phyloP scores from a whole-genome alignment of 2,329 filamentous ascomycete genomes.

The Ilyonectria mors-panacis region DNA sequence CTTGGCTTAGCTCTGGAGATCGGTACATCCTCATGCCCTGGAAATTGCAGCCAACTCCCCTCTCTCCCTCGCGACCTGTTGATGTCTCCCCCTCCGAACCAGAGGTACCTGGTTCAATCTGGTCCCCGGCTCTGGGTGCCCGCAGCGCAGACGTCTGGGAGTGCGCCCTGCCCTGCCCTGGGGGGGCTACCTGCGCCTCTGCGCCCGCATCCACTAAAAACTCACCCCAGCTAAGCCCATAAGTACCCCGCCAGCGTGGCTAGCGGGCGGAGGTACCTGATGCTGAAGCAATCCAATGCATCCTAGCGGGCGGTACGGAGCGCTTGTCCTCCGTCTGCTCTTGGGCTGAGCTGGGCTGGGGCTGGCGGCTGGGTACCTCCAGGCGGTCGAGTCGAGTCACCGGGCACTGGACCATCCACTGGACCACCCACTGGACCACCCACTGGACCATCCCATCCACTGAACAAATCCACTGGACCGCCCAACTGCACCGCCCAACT shows the following conservation, averaged over 20 bases:
- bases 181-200: slow-evolving; percentile 25
- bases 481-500: no score
- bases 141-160: not conserved
- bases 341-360: slow-evolving; percentile 22
- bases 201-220: slow-evolving; percentile 26
- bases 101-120: not conserved
- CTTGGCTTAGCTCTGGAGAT: slow-evolving; percentile 17
- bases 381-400: slow-evolving; percentile 17
- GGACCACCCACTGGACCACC: slow-evolving; percentile 5
- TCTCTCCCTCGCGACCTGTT: not conserved
- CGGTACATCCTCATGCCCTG: slow-evolving; percentile 27
- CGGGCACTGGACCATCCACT: slow-evolving; percentile 4
- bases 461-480: no score
- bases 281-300: slow-evolving; percentile 32
- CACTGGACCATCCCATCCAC: slow-evolving; percentile 11
- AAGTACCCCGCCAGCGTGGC: slow-evolving; percentile 30
- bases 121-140: not conserved
- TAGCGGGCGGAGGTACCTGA: slow-evolving; percentile 34
- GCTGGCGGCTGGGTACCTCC: slow-evolving; percentile 1
- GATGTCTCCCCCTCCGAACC: not conserved
- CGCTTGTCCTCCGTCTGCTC: not conserved
- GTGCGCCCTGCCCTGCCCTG: slow-evolving; percentile 15
- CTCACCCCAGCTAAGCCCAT: slow-evolving; percentile 21
- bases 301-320: slow-evolving; percentile 23
- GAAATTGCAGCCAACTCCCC: slow-evolving; percentile 25